These are phyloP conservation scores for Rhizoclosmatium globosum DNA, from an alignment of 192 early-diverging fungal genomes.

Conservation along the genomic window DNA sequence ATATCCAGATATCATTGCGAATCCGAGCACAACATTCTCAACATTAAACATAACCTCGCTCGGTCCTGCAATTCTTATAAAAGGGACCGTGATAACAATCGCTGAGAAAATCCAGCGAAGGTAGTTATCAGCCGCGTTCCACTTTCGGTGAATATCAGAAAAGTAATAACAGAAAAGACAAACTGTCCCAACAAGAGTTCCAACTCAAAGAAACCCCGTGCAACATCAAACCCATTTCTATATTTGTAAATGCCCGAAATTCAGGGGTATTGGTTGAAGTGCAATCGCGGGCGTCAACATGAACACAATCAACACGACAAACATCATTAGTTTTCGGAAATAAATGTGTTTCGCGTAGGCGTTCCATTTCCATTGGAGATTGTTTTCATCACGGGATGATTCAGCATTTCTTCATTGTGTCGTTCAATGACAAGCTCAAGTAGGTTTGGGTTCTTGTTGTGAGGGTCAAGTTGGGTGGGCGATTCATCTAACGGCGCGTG, in stretches of 20 bases:
- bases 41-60: not conserved
- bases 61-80: too few relatives aligned
- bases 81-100: too few relatives aligned
- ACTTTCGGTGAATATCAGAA: too few relatives aligned
- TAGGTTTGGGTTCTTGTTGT: too few relatives aligned
- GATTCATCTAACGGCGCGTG: not conserved
- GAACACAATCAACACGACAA: conserved; percentile 1
- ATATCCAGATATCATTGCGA: conserved; percentile 30
- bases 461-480: too few relatives aligned
- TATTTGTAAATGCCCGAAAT: not conserved
- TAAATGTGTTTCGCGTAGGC: conserved; percentile 36
- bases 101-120: too few relatives aligned
- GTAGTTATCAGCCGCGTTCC: too few relatives aligned
- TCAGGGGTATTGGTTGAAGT: conserved; percentile 22
- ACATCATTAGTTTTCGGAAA: conserved; percentile 7
- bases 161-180: too few relatives aligned
- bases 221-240: too few relatives aligned
- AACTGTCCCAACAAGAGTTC: too few relatives aligned
- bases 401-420: conserved; percentile 5
- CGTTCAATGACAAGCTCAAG: too few relatives aligned
- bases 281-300: conserved; percentile 23
- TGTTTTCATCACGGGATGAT: conserved; percentile 26
- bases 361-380: conserved; percentile 40
- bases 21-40: conserved; percentile 34
- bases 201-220: too few relatives aligned